Evolutionary conservation across 164 flowering plant species (phyloP).

Genomic region (Cinnamomum chago): DNA sequence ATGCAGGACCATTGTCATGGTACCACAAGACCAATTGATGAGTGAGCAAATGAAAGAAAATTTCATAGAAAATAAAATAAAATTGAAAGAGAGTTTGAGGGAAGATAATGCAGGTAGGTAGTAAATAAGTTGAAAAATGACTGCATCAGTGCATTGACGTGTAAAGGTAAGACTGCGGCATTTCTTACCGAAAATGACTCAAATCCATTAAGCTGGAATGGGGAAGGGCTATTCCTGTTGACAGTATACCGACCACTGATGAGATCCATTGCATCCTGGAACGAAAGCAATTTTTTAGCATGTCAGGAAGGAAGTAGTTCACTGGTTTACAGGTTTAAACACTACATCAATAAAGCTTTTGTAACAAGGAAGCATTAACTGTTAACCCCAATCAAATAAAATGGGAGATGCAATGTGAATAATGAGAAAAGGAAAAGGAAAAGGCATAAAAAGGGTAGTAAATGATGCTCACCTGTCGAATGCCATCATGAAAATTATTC

Average conservation of each 20-base stretch:
- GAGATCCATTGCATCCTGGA: slow-evolving; percentile 95
- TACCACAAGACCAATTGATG: not conserved
- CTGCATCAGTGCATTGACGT: not conserved
- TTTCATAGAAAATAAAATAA: not conserved
- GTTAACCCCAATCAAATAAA: not conserved
- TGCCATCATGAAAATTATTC: slow-evolving; percentile 91
- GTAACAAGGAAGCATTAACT: not conserved
- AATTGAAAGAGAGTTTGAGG: not conserved
- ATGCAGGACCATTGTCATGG: not conserved
- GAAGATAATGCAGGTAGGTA: not conserved
- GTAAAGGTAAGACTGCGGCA: not conserved
- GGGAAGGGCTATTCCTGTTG: slow-evolving; percentile 56
- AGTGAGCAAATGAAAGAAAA: not conserved
- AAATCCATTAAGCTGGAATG: slow-evolving; percentile 68
- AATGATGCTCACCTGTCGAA: slow-evolving; percentile 61
- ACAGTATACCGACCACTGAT: slow-evolving; percentile 75
- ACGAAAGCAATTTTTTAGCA: not conserved
- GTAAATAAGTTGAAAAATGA: not conserved
- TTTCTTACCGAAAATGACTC: slow-evolving; percentile 71
- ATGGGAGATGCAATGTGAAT: not conserved
- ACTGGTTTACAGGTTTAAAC: not conserved
- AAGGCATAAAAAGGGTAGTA: not conserved
- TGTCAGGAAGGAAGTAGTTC: not conserved
- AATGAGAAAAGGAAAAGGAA: not conserved
- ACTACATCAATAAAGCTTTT: not conserved